A percentile compares a stretch with the other conserved stretches of the same genome.
These are phyloP conservation scores for Pneumocystis jirovecii DNA, from an alignment of 1,139 yeast species.

Conservation along the genomic window DNA sequence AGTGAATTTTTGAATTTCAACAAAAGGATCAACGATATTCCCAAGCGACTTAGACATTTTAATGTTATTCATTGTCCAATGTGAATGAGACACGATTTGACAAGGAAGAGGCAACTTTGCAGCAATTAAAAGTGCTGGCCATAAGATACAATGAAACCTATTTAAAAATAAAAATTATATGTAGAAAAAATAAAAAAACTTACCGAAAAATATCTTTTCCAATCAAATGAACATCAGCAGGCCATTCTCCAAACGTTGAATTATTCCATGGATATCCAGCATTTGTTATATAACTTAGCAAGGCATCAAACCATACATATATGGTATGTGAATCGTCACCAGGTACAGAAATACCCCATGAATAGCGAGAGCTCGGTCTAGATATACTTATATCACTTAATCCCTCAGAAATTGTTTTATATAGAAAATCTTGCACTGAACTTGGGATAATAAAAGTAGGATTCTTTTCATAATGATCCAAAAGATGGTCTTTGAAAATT, in stretches of 20 bases:
- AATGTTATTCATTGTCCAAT: constrained; percentile 79
- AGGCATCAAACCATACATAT: constrained; percentile 96
- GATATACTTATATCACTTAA: constrained; percentile 68
- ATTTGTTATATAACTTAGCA: constrained; percentile 68
- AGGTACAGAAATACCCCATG: constrained; percentile 91
- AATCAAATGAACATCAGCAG: constrained; percentile 58
- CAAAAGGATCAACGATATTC: constrained; percentile 86
- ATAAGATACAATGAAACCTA: constrained; percentile 69
- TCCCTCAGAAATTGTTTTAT: constrained; percentile 40
- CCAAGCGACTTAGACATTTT: constrained; percentile 92
- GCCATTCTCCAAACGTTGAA: constrained; percentile 28
- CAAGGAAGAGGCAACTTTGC: constrained; percentile 57
- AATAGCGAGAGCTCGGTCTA: constrained; percentile 58
- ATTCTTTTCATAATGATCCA: constrained; percentile 34
- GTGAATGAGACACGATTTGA: constrained; percentile 77
- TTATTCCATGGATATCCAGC: constrained; percentile 40
- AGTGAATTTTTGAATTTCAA: constrained; percentile 47
- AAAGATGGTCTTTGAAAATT: constrained; percentile 39
- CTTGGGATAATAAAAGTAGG: constrained; percentile 48
- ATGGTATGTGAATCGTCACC: constrained; percentile 60
- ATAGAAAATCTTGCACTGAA: constrained; percentile 39
- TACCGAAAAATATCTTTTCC: constrained; percentile 71
- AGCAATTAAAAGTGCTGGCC: constrained; percentile 89
- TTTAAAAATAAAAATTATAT: background rate
- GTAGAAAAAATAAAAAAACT: constrained; percentile 16